Evolutionary conservation across 192 early-diverging fungal genomes (phyloP), one percentile per base, ranked within the genome.

Genomic region (Coemansia sp.): DNA sequence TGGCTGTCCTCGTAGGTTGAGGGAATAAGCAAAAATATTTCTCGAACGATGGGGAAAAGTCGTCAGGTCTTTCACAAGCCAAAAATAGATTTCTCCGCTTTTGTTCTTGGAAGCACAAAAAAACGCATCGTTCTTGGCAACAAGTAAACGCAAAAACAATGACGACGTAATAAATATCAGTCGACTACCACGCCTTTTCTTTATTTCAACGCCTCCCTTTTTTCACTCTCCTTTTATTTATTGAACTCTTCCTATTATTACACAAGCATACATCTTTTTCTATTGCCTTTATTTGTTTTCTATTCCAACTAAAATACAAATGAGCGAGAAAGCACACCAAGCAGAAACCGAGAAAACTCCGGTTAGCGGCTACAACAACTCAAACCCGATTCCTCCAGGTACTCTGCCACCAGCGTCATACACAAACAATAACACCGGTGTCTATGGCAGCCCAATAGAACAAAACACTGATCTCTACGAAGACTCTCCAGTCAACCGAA

Each of bases 401-500:
- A 55, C 56, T 14, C 56, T 59, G 56, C 56, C 56, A 12, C 51
- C 20, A 22, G 18, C 25, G 5, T 7, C 17, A 12, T 54, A 29
- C 20, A 10, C 33, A 3, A 40, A 33, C 56, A 32, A 57, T 8
- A 57, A 22, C 51, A 54, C 22, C 51, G 11, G 33, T 6, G 28
- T 25, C 6, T 12, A 22, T 12, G 25, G 22, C 22, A 54, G 51
- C 20, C 51, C 40, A 45, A 22, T 2, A 38, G 59, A 52, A 10
- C 36, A 5, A 38, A 55, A 12, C 22, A 55, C 52, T 0, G 52
- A 55, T 30, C 52, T 55, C 0, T 64, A 66, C 42, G 55, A 66
- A 25, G 64, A 66, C 30, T 29, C 64, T 11, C 55, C 55, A 11
- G 20, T 58, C 20, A 36, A 18, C 63, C 5, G 29, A 25, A 10